Conservation (phyloP, 2,329 filamentous ascomycete species). For the Hysterium pulicare region DNA sequence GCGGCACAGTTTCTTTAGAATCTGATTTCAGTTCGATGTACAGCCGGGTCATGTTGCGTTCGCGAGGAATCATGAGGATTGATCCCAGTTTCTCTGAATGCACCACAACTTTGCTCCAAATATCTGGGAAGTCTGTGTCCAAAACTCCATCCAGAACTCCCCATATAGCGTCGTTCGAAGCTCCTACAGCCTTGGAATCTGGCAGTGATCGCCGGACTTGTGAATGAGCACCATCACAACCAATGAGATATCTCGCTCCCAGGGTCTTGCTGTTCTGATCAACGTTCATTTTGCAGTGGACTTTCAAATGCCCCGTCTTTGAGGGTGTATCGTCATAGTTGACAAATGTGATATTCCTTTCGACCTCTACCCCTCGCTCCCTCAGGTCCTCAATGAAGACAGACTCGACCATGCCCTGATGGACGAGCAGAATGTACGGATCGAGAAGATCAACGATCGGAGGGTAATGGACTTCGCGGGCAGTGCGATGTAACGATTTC, state of each 20-base stretch:
- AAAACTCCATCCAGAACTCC: constrained; percentile 69
- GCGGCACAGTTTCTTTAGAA: constrained; percentile 27
- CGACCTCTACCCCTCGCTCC: constrained; percentile 61
- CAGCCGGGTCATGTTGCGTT: constrained; percentile 67
- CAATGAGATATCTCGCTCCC: constrained; percentile 62
- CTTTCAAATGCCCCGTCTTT: constrained; percentile 39
- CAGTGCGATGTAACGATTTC: constrained; percentile 55
- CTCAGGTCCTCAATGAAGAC: constrained; percentile 67
- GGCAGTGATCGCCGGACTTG: constrained; percentile 63
- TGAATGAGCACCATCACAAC: constrained; percentile 71
- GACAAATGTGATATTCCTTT: constrained; percentile 60
- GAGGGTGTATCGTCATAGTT: constrained; percentile 46
- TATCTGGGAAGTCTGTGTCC: constrained; percentile 69
- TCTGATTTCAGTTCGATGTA: constrained; percentile 48
- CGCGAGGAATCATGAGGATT: constrained; percentile 70
- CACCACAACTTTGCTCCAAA: constrained; percentile 71
- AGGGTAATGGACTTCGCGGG: constrained; percentile 66
- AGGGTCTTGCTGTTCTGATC: constrained; percentile 43
- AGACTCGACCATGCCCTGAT: constrained; percentile 74
- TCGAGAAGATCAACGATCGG: constrained; percentile 49
- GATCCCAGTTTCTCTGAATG: constrained; percentile 66
- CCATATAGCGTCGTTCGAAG: constrained; percentile 60
- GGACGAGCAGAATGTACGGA: constrained; percentile 55
- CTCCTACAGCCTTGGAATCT: constrained; percentile 44
- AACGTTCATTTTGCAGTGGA: constrained; percentile 39